Evolutionary conservation across 805 yeast genomes (phyloP), one percentile per base, ranked within the genome.

Genomic region (Sugiyamaella mastotermitis): DNA sequence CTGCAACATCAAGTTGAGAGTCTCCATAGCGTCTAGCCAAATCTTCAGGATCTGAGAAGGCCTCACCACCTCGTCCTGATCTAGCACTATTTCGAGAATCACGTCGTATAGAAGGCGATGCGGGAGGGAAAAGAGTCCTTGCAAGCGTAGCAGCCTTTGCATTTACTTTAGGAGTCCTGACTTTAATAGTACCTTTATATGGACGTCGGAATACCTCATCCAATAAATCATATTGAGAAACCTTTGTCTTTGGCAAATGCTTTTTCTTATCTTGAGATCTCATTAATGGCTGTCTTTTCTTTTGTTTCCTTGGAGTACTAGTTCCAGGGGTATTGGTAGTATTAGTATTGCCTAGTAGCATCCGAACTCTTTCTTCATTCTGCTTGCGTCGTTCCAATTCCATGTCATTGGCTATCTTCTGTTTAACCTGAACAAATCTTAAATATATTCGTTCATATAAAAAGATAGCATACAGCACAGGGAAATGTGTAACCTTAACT

Each of bases 401-500:
- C 9, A 7, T 27, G 30, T 27, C 30, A 7, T 27, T 27, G 6
- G 5, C 14, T 6, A 27, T 31, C 41, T 23, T 22, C 37, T 41
- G 17, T 20, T 24, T 5, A 14, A 41, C 10, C 31, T 40, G 21
- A 38, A 38, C 21, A 23, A 49, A 26, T 13, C 48, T 40, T 18
- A 47, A 23, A 33, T 51, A 42, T 17, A 55, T 31, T 31, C 52
- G 33, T 36, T 63, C 68, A 36, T 59, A 62, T 4, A 51, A 38
- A 37, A 52, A 63, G 7, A 63, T 62, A 15, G 49, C 42, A 10
- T 58, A 37, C 26, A 63, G 52, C 6, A 62, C 42, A 4, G 64
- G 67, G 42, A 60, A 50, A 31, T 63, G 68, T 3, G 67, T 61
- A 28, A 53, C 38, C 36, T 64, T 62, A 35, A 63, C 57, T 21